These are phyloP conservation scores for Russula virescens DNA, from an alignment of 768 basidiomycete genomes.

Conservation along the genomic window DNA sequence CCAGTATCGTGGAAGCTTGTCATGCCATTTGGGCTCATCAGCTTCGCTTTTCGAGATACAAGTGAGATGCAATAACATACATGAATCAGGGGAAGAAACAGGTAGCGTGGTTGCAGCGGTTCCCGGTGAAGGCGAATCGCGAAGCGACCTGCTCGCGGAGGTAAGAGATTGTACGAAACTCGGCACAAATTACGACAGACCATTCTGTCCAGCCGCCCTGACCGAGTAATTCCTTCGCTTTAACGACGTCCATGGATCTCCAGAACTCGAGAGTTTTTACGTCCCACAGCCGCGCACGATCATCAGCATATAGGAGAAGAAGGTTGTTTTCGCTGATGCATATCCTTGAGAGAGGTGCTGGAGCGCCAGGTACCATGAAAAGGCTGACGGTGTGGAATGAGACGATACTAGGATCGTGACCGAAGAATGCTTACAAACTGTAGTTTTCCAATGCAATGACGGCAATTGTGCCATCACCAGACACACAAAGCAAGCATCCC, in stretches of 20 bases:
- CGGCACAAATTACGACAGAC: conserved; percentile 37
- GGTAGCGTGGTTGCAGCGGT: background rate
- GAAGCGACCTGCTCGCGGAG: conserved; percentile 4
- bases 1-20: conserved; percentile 30
- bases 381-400: conserved; percentile 41
- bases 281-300: conserved; percentile 84
- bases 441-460: conserved; percentile 69
- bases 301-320: conserved; percentile 68
- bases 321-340: conserved; percentile 66
- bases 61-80: conserved; percentile 16
- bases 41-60: background rate
- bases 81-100: conserved; percentile 24
- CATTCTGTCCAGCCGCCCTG: conserved; percentile 71
- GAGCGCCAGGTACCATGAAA: conserved; percentile 76
- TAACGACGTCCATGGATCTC: conserved; percentile 71
- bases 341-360: conserved; percentile 56
- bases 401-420: background rate
- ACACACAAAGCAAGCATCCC: conserved; percentile 66
- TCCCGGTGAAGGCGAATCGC: background rate
- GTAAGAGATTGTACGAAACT: background rate
- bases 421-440: conserved; percentile 57
- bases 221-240: conserved; percentile 65
- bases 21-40: background rate
- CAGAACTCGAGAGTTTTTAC: conserved; percentile 75
- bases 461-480: conserved; percentile 76